Conservation (phyloP, 176 grass and related monocot species). For the Puccinellia tenuiflora region DNA sequence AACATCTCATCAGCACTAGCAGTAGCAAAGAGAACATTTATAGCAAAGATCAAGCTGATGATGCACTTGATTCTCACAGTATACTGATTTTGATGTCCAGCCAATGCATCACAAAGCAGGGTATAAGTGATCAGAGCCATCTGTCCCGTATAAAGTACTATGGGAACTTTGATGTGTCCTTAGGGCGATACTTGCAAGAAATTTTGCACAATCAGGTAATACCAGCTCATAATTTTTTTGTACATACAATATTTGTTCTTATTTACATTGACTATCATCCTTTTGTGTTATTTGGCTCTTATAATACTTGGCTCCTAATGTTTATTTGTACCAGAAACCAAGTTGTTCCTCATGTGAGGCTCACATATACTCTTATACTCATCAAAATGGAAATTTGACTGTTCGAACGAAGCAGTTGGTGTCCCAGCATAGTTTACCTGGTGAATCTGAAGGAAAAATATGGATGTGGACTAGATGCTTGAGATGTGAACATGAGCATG, state of each 20-base stretch:
- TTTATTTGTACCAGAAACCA: slow-evolving; percentile 48
- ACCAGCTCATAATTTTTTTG: not conserved
- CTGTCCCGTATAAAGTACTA: slow-evolving; percentile 81
- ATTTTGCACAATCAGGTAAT: slow-evolving; percentile 70
- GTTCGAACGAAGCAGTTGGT: slow-evolving; percentile 53
- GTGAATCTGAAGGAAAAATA: slow-evolving; percentile 84
- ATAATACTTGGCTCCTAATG: slow-evolving; percentile 19
- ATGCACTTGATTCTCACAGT: slow-evolving; percentile 60
- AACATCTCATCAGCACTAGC: slow-evolving; percentile 21
- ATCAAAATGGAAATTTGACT: slow-evolving; percentile 87
- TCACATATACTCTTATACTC: slow-evolving; percentile 76
- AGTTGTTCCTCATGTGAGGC: slow-evolving; percentile 67
- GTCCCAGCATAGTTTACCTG: slow-evolving; percentile 45
- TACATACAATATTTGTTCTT: not conserved
- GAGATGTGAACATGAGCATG: slow-evolving; percentile 71
- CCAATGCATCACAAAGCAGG: slow-evolving; percentile 67
- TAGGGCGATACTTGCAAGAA: slow-evolving; percentile 72
- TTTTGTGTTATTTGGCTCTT: slow-evolving; percentile 9
- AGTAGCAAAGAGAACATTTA: slow-evolving; percentile 49
- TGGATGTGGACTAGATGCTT: slow-evolving; percentile 99
- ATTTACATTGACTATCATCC: not conserved
- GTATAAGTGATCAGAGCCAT: slow-evolving; percentile 57
- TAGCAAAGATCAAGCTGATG: slow-evolving; percentile 40
- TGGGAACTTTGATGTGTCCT: slow-evolving; percentile 69
- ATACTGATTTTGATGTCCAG: slow-evolving; percentile 81